Base-by-base conservation (phyloP, 2,329 filamentous ascomycete species). In the Fusarium phyllophilum region DNA sequence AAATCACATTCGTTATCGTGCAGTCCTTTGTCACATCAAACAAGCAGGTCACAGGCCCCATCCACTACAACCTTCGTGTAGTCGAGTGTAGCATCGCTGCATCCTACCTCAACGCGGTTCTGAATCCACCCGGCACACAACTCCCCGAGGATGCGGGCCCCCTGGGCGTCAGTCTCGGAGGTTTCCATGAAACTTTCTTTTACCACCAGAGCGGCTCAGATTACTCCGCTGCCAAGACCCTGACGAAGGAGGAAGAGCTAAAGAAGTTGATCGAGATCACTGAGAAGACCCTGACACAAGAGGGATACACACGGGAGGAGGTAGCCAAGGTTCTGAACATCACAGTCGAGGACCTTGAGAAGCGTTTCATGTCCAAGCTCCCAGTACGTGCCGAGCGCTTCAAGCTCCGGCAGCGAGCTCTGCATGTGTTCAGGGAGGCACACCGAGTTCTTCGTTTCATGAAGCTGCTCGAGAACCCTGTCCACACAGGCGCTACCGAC, bases 31-130 rank as follows among this genome's bases (percentile, higher is more conserved):
- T 99, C 69, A 92, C 93, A 22, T 94, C 96, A 10, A 95, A 98
- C 86, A 99, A 99, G 85, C 94, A 96, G 79, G 93, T 96, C 70
- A 97, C 96, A 3, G 96, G 93, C 0, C 96, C 96, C 1, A 92
- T 97, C 73, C 94, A 96, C 87, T 99, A 98, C 87, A 99, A 99
- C 82, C 89, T 99, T 31, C 93, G 96, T 34, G 96, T 99, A 3
- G 96, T 98, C 42, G 96, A 99, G 84, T 97, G 94, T 85, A 96
- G 93, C 61, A 88, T 99, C 38, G 96, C 96, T 7, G 95, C 96
- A 7, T 89, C 88, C 31, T 90, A 89, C 78, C 86, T 92, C 68
- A 86, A 91, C 75, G 88, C 89, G 33, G 84, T 85, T 33, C 83
- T 91, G 66, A 89, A 88, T 81, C 87, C 89, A 17, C 79, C 86